Conservation (phyloP, 805 yeast genomes). For the Blastobotrys terrestris region DNA sequence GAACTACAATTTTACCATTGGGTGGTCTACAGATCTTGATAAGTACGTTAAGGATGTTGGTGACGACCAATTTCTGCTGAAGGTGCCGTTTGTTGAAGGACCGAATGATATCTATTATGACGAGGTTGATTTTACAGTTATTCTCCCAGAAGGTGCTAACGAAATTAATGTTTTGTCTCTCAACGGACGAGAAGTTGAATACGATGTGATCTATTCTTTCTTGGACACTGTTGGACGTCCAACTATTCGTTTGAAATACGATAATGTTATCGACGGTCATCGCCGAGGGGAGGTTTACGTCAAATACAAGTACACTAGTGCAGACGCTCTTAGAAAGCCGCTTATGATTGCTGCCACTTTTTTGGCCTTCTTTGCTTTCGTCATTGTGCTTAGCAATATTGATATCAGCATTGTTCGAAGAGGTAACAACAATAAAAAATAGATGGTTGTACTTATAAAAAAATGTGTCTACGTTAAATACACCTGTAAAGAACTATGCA, state of each 20-base stretch:
- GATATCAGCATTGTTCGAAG: constrained; percentile 34
- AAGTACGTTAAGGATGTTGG: constrained; percentile 45
- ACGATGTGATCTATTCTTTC: constrained; percentile 31
- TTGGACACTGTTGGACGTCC: constrained; percentile 79
- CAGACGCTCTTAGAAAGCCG: constrained; percentile 58
- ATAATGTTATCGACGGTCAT: constrained; percentile 65
- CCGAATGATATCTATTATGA: constrained; percentile 66
- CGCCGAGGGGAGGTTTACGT: constrained; percentile 50
- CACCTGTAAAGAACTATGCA: not conserved
- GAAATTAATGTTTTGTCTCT: constrained; percentile 52
- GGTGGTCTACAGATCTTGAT: constrained; percentile 69
- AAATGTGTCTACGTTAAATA: not conserved
- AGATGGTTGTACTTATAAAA: not conserved
- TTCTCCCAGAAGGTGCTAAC: constrained; percentile 85
- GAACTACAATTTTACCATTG: constrained; percentile 91
- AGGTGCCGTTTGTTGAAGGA: constrained; percentile 68
- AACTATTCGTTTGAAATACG: constrained; percentile 53
- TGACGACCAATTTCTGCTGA: constrained; percentile 48
- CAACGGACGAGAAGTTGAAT: constrained; percentile 21
- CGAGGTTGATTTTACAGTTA: constrained; percentile 51
- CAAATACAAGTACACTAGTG: constrained; percentile 53
- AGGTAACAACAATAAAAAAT: constrained; percentile 1
- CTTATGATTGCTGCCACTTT: constrained; percentile 55
- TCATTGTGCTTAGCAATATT: constrained; percentile 41
- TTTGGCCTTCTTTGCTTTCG: constrained; percentile 48